A percentile compares a stretch with the other conserved stretches of the same genome.
These are phyloP conservation scores for Tetrahymena borealis DNA, from an alignment of 73 alveolate species.

Conservation along the genomic window DNA sequence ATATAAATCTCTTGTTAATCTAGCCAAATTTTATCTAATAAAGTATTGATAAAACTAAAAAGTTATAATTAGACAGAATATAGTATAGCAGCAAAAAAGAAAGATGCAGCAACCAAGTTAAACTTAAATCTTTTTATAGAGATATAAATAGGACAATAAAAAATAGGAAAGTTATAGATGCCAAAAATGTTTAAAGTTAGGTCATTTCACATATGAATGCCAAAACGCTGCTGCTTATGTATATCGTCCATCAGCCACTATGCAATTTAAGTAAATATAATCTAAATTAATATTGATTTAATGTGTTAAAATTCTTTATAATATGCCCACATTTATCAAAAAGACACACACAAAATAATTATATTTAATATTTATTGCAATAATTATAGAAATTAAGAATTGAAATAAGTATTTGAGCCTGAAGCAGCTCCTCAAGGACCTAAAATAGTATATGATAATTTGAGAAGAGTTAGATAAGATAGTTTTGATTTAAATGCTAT, in stretches of 20 bases:
- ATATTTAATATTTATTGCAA: too few relatives aligned
- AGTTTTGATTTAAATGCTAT: neutral
- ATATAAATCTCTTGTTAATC: neutral
- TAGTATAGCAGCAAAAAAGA: too few relatives aligned
- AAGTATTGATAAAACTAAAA: too few relatives aligned
- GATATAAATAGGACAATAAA: neutral
- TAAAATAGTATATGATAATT: neutral
- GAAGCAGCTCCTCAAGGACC: slow-evolving; percentile 4
- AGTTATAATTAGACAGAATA: too few relatives aligned
- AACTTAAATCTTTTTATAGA: neutral
- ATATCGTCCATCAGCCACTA: slow-evolving; percentile 87
- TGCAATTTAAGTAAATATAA: slow-evolving; percentile 25
- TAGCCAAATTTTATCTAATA: neutral
- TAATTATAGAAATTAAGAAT: neutral
- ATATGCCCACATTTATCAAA: too few relatives aligned
- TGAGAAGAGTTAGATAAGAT: neutral
- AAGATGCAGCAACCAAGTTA: neutral
- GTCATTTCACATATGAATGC: slow-evolving; percentile 97
- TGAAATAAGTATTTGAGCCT: neutral
- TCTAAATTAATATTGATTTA: slow-evolving; percentile 21
- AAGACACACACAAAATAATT: too few relatives aligned
- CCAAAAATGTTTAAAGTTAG: slow-evolving; percentile 83
- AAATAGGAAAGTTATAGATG: slow-evolving; percentile 44
- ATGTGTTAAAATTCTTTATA: slow-evolving; percentile 6
- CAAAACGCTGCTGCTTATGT: slow-evolving; percentile 75